These are phyloP conservation scores for Microthlaspi erraticum DNA, from an alignment of 345 rosid species.

Conservation along the genomic window DNA sequence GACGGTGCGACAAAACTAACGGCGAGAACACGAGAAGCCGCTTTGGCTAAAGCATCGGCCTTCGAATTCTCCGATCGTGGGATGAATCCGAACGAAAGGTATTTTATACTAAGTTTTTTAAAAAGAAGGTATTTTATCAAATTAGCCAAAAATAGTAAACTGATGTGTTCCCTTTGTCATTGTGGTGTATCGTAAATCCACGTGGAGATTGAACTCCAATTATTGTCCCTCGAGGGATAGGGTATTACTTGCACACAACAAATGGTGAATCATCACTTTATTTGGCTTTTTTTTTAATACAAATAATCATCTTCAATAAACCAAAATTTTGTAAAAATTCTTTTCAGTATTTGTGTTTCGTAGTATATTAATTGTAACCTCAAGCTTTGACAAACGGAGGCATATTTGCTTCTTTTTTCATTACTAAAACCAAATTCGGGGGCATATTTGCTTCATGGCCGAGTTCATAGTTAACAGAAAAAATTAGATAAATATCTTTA, in stretches of 20 bases:
- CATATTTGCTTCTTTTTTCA: too few relatives aligned
- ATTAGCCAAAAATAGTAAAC: background rate
- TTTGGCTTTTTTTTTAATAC: background rate
- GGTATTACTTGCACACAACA: slow-evolving; percentile 49
- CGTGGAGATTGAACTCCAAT: slow-evolving; percentile 35
- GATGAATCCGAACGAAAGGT: too few relatives aligned
- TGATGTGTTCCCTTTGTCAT: slow-evolving; percentile 4
- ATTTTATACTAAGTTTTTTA: too few relatives aligned
- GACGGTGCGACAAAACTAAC: too few relatives aligned
- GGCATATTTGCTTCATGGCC: too few relatives aligned
- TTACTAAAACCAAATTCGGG: too few relatives aligned
- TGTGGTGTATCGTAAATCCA: slow-evolving; percentile 38
- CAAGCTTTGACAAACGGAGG: too few relatives aligned
- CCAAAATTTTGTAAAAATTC: background rate
- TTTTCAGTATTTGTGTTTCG: background rate
- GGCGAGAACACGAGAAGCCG: too few relatives aligned
- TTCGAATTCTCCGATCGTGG: too few relatives aligned
- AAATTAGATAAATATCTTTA: too few relatives aligned
- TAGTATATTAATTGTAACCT: too few relatives aligned
- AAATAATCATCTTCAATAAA: background rate
- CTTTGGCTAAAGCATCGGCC: too few relatives aligned
- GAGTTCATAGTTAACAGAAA: background rate
- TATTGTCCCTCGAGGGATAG: slow-evolving; percentile 28
- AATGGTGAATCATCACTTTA: slow-evolving; percentile 38
- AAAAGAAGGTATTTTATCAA: background rate